Base-by-base conservation (phyloP, 2,329 filamentous ascomycete genomes). In the Teratosphaeria epicoccoides region DNA sequence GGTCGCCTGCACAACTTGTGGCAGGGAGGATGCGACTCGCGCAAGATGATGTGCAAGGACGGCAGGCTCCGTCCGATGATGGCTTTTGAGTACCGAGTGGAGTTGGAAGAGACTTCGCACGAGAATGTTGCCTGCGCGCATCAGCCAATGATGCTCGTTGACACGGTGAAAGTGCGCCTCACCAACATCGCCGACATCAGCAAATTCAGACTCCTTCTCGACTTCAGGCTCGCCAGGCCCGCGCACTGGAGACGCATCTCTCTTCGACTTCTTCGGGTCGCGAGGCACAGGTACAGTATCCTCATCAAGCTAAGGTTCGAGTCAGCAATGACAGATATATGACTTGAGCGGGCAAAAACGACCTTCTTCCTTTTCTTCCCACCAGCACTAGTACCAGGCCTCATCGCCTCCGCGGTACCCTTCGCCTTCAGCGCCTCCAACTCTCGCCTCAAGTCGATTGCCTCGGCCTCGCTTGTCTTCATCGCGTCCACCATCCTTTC, bases 321-420 rank as follows among this genome's bases (percentile, higher is more conserved):
- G 44, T 46, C 5, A 46, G 44, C 22, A 17, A 9, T 40, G 14
- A 40, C 14, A 6, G 2, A 14, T 17, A 14, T 40, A 7, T 17
- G n/a, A 5, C n/a, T 46, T 2, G 10, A 11, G 44, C 6, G 6
- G 1, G 47, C 51, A 24, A 24, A 14, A 24, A 17, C 7, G 11
- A 49, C 49, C 51, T 60, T 63, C 55, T 65, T 67, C 3, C 63
- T 56, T 55, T 66, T 67, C 52, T 58, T 60, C 25, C 24, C 22
- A 7, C 14, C 33, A 24, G 47, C 20, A 17, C 24, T 45, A 10
- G 48, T 25, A 23, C 17, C 24, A 10, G 25, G 48, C 24, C 50
- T 53, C 20, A 47, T 43, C 12, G 26, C 40, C 20, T 62, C 58
- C 17, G 55, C 23, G 4, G 11, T 10, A 14, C 44, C 28, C 46